A percentile compares a stretch with the other conserved stretches of the same genome.
Conservation (phyloP, 75 land plant species). For the Picea sitchensis region DNA sequence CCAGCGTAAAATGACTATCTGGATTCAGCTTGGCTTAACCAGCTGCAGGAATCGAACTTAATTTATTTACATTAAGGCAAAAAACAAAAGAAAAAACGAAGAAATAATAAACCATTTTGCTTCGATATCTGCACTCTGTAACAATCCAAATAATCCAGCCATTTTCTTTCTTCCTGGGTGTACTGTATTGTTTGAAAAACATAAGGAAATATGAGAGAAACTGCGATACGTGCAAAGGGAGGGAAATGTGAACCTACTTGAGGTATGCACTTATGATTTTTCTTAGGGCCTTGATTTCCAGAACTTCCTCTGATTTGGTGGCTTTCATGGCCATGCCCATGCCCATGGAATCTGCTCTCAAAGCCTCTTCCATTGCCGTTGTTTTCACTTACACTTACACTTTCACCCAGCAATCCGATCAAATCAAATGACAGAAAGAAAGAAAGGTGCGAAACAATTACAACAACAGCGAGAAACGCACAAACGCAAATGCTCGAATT, state of each 20-base stretch:
- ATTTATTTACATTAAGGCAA: neutral
- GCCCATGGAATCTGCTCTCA: no score
- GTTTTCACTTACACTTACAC: neutral
- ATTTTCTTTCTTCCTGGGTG: neutral
- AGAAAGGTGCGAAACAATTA: no score
- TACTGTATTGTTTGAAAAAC: neutral
- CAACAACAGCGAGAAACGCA: no score
- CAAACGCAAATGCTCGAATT: no score
- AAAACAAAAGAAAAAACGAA: neutral
- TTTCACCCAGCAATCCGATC: no score
- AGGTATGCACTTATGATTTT: conserved; percentile 85
- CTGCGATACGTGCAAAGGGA: neutral
- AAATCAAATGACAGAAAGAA: no score
- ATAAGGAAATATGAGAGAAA: neutral
- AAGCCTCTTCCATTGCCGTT: neutral
- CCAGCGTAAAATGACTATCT: no score
- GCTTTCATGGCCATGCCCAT: conserved; percentile 12
- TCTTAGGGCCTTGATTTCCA: conserved; percentile 79
- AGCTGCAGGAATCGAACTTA: no score
- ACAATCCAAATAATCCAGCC: neutral
- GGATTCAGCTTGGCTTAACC: no score
- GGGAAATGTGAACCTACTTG: conserved; percentile 43
- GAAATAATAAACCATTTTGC: neutral
- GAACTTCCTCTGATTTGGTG: conserved; percentile 69
- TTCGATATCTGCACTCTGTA: neutral